phyloP scores from a whole-genome alignment of 768 basidiomycete species.

The Trametes punicea region DNA sequence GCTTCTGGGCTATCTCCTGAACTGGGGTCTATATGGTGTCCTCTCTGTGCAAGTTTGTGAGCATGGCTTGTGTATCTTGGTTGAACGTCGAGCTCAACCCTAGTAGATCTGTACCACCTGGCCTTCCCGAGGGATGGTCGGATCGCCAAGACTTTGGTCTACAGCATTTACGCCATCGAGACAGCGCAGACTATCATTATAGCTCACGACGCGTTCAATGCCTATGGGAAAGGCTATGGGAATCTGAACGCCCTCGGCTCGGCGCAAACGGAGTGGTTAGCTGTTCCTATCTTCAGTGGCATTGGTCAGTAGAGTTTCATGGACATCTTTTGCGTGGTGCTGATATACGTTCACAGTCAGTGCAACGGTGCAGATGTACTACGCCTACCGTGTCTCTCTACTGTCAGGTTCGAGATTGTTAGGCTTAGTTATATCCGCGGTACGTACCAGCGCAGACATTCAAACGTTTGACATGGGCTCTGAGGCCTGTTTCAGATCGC shows the following conservation, averaged over 20 bases:
- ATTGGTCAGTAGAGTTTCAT: not conserved
- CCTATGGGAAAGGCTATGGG: not conserved
- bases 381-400: slow-evolving; percentile 10
- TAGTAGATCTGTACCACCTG: not conserved
- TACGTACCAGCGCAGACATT: not conserved
- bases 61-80: not conserved
- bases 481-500: not conserved
- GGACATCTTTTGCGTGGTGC: not conserved
- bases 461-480: not conserved
- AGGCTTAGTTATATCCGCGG: not conserved
- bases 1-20: not conserved
- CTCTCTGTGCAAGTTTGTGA: not conserved
- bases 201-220: not conserved
- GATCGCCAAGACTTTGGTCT: not conserved
- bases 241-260: not conserved
- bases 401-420: not conserved
- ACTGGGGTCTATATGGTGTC: not conserved
- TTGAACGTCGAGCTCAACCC: too few relatives aligned
- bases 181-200: not conserved
- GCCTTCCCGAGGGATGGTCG: not conserved
- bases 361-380: slow-evolving; percentile 8
- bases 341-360: not conserved
- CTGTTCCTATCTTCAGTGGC: not conserved
- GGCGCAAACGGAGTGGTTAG: not conserved
- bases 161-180: not conserved